Evolutionary conservation across 1,284 basidiomycete genomes (phyloP), one percentile per base, ranked within the genome.

Genomic region (Ganoderma leucocontextum): DNA sequence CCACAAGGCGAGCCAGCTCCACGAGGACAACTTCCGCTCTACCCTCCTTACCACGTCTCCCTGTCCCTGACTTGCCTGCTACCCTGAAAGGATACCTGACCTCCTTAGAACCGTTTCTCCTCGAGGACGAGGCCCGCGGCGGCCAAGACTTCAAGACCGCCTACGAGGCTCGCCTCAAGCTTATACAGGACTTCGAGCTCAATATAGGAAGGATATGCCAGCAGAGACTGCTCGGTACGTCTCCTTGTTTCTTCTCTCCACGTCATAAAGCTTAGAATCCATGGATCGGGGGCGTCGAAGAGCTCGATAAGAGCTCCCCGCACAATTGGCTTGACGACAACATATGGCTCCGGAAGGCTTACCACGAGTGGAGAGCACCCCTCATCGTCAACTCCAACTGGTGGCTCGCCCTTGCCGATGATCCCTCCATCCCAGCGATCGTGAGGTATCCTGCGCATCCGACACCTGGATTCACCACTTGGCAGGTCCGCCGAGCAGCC

Each of bases 281-380:
- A n/a, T 38, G 19, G 33, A 33, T 41, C 25, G 65, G 64, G 64
- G 73, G 9, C 38, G 58, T 29, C 55, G 61, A 78, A 95, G 95
- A 94, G 64, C 87, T 99, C 60, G 96, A 98, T 82, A 89, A 87
- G 74, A 83, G 85, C 2, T 97, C 96, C 8, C 94, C 95, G 0
- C 86, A 93, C 80, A 98, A 98, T 80, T 99, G 97, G 97, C 87
- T 99, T 15, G 90, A 98, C 75, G 97, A 99, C 81, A 95, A 95
- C 65, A 93, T 97, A 76, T 99, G 97, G 97, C 84, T 92, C 67
- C 91, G 93, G 74, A 92, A 94, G 73, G 92, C 95, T 0, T 99
- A 99, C 81, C 90, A 95, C 70, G 93, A 96, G 80, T 95, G 92
- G 91, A 89, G 97, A 58, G 89, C 89, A 0, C 95, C 97, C 0